These are phyloP conservation scores for Usnea hakonensis DNA, from an alignment of 495 filamentous ascomycete species.

Conservation along the genomic window DNA sequence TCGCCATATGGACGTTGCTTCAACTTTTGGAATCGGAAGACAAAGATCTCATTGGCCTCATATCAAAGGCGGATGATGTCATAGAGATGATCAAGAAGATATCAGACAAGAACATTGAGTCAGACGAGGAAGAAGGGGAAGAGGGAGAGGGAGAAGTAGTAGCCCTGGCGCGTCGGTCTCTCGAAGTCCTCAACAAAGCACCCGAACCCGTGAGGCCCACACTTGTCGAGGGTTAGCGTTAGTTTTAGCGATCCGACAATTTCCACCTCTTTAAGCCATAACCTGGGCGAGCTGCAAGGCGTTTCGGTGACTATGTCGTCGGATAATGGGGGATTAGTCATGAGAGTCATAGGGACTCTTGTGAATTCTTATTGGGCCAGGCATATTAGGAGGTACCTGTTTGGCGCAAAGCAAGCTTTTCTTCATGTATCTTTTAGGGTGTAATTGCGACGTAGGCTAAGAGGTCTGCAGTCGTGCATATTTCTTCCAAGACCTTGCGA, in stretches of 20 bases:
- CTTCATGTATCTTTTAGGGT: constrained; percentile 2
- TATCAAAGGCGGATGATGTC: constrained; percentile 79
- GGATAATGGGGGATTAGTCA: neutral
- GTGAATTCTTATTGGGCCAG: neutral
- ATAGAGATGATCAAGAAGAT: constrained; percentile 86
- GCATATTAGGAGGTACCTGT: constrained; percentile 2
- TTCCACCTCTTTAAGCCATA: neutral
- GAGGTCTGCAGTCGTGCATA: neutral
- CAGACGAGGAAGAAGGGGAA: constrained; percentile 76
- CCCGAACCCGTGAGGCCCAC: constrained; percentile 33
- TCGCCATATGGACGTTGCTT: constrained; percentile 95
- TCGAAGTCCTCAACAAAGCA: constrained; percentile 71
- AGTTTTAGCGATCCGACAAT: neutral
- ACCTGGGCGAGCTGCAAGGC: constrained; percentile 17
- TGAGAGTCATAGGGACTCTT: constrained; percentile 5
- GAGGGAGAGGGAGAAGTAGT: constrained; percentile 95
- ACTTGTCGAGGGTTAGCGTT: constrained; percentile 46
- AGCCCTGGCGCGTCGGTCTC: constrained; percentile 77
- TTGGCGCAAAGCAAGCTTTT: neutral
- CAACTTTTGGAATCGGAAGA: constrained; percentile 95
- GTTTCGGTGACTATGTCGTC: constrained; percentile 13
- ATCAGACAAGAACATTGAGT: constrained; percentile 81
- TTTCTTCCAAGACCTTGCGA: neutral
- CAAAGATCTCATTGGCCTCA: constrained; percentile 70
- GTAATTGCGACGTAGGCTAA: neutral